Evolutionary conservation across 345 rosid genomes (phyloP), one percentile per base, ranked within the genome.

Genomic region (Gossypium raimondii): DNA sequence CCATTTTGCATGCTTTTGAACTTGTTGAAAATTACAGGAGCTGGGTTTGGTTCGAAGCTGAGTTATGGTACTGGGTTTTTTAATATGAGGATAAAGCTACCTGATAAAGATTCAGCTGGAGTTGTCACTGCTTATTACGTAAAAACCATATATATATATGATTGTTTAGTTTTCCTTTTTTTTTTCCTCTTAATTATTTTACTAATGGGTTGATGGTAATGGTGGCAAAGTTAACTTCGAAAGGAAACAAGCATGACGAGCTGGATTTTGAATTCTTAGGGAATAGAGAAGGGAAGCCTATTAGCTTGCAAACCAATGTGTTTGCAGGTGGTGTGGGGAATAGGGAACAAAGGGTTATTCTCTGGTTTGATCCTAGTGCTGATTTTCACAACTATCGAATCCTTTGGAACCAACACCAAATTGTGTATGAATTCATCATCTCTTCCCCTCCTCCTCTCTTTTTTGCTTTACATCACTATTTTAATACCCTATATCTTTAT

Each of bases 211-310:
- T 12, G 5, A 4, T 51, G 18, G 17, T 61, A 45, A 66, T 63
- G 29, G 20, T 50, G 63, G 57, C 84, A 34, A 7, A 89, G 93
- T 80, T 86, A 48, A 82, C 76, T 61, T 91, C 97, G 0, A 58
- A 78, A 4, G 85, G 81, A 7, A 34, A 78, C 22, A 59, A 59
- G 50, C 97, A 82, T 3, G 93, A 89, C 56, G 97, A 93, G 78
- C 34, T 87, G 17, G 98, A 91, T 81, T 86, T 91, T 14, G 94
- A 93, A 83, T 93, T 93, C 73, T 70, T 88, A 41, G 98, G 98
- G 1, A 86, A 86, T 47, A 78, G 18, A 27, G 84, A 81, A 85
- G 92, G 90, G 18, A 82, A 86, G 73, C 90, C 93, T 7, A 76
- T 76, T 50, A 50, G 52, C 9, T 56, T 91, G 50, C 93, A 93